Evolutionary conservation across 2,329 filamentous ascomycete genomes (phyloP).

Genomic region (Ophiobolus disseminans): DNA sequence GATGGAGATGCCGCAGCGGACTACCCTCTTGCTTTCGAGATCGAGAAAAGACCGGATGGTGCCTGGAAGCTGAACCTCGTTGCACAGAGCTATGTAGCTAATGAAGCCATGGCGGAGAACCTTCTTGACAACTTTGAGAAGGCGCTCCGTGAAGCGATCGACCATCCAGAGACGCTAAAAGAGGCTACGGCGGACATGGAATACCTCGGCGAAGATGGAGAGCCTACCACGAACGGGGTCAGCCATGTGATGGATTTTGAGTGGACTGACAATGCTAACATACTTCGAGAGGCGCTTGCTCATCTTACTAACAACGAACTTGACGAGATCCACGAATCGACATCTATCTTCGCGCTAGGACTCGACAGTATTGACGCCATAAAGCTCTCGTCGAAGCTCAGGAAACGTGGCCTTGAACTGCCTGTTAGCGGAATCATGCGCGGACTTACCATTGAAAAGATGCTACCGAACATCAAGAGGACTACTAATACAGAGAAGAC

Average conservation of each 20-base stretch:
- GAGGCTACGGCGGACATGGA: constrained; percentile 24
- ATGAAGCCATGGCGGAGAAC: constrained; percentile 41
- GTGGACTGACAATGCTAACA: constrained; percentile 64
- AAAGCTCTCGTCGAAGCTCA: constrained; percentile 77
- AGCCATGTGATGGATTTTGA: constrained; percentile 51
- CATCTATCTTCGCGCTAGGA: constrained; percentile 80
- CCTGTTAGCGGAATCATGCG: constrained; percentile 81
- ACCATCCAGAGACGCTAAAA: constrained; percentile 37
- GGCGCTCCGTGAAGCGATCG: constrained; percentile 46
- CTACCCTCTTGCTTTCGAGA: constrained; percentile 81
- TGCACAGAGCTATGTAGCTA: constrained; percentile 58
- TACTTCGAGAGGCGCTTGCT: constrained; percentile 69
- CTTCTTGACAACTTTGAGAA: constrained; percentile 55
- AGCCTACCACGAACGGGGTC: neutral
- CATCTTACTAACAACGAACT: constrained; percentile 63
- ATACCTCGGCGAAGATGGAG: too few species aligned
- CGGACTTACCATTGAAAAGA: constrained; percentile 69
- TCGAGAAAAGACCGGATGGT: constrained; percentile 60
- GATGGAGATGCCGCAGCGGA: constrained; percentile 60
- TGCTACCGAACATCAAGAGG: constrained; percentile 51
- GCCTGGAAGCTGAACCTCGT: constrained; percentile 66
- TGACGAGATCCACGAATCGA: constrained; percentile 61
- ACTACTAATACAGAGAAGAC: constrained; percentile 3
- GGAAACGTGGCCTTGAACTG: constrained; percentile 64
- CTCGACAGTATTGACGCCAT: constrained; percentile 93